phyloP scores from a whole-genome alignment of 2,329 filamentous ascomycete genomes.

The Paecilomyces sp. region DNA sequence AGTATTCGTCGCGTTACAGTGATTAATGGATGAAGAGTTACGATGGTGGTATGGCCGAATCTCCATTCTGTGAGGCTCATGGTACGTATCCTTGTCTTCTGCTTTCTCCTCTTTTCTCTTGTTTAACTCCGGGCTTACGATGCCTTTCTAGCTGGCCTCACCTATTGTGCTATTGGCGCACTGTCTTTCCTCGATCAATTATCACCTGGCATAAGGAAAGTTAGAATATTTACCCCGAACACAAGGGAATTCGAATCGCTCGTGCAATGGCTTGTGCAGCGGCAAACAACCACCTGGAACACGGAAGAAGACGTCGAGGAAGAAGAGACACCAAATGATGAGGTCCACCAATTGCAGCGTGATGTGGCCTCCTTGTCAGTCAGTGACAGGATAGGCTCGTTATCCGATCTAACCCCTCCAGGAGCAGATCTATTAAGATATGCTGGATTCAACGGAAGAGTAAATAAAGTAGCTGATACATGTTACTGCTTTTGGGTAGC shows the following conservation, averaged over 20 bases:
- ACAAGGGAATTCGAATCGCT: conserved; percentile 26
- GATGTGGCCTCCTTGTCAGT: conserved; percentile 9
- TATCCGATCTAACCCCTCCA: conserved; percentile 18
- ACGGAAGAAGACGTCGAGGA: conserved; percentile 44
- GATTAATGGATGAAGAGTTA: conserved; percentile 52
- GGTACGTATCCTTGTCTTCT: conserved; percentile 43
- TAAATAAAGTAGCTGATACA: conserved; percentile 87
- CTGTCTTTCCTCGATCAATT: conserved; percentile 67
- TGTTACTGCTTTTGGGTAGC: conserved; percentile 94
- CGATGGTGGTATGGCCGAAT: conserved; percentile 77
- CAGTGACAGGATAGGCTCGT: conserved; percentile 17
- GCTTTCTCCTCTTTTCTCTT: not conserved
- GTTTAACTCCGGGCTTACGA: conserved; percentile 13
- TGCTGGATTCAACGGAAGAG: conserved; percentile 81
- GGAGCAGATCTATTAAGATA: conserved; percentile 35
- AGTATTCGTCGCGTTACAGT: not conserved
- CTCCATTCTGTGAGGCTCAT: conserved; percentile 73
- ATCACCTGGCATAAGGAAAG: conserved; percentile 24
- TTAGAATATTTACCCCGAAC: conserved; percentile 18
- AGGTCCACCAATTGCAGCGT: conserved; percentile 5
- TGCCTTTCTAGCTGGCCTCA: conserved; percentile 63
- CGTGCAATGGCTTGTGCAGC: conserved; percentile 53
- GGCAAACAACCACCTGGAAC: conserved; percentile 47
- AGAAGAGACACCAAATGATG: conserved; percentile 37
- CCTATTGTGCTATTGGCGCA: conserved; percentile 77